These are phyloP conservation scores for Astrocystis sublimbata DNA, from an alignment of 495 filamentous ascomycete species.

Conservation along the genomic window DNA sequence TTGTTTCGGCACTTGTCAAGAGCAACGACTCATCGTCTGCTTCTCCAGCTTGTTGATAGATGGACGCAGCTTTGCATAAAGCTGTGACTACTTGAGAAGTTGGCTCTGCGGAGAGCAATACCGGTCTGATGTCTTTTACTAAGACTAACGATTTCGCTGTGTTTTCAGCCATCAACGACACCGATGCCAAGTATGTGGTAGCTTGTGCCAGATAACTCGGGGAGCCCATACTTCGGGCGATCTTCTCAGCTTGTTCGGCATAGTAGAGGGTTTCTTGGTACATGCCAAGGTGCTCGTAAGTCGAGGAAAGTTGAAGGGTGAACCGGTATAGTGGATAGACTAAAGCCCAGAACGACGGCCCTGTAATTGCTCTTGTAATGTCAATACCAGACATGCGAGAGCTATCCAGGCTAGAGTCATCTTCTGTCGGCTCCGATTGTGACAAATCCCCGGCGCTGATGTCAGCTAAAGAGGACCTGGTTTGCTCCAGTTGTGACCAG, in stretches of 20 bases:
- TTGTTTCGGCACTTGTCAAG: conserved; percentile 41
- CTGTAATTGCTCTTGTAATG: conserved; percentile 35
- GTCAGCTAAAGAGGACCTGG: conserved; percentile 32
- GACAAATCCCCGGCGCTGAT: conserved; percentile 36
- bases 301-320: conserved; percentile 66
- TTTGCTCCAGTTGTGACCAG: conserved; percentile 65
- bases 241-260: conserved; percentile 76
- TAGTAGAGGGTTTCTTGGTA: conserved; percentile 91
- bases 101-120: conserved; percentile 41
- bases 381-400: conserved; percentile 29
- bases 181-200: conserved; percentile 60
- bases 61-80: conserved; percentile 43
- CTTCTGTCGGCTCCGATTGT: conserved; percentile 37
- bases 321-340: conserved; percentile 69
- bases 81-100: conserved; percentile 49
- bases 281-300: conserved; percentile 82
- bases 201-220: conserved; percentile 57
- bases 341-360: conserved; percentile 79
- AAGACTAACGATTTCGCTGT: conserved; percentile 61
- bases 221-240: conserved; percentile 68
- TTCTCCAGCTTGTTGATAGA: conserved; percentile 46
- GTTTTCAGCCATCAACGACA: conserved; percentile 65
- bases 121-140: conserved; percentile 52
- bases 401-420: conserved; percentile 24
- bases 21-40: conserved; percentile 39